A percentile compares a stretch with the other conserved stretches of the same genome.
Conservation (phyloP, 306 rosid species). For the Medicago lupulina region DNA sequence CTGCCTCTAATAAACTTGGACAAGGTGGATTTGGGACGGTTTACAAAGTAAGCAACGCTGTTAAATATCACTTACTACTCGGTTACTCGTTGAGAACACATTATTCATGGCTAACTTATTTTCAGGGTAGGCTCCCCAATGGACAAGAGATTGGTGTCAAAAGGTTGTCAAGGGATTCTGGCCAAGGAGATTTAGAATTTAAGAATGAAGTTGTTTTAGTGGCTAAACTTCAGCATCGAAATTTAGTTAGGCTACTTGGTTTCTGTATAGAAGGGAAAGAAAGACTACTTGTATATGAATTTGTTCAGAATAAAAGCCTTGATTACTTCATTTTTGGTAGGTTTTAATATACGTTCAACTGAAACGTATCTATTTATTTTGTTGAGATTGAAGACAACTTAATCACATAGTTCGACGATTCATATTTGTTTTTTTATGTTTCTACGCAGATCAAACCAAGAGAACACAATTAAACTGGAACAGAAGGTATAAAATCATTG, state of each 20-base stretch:
- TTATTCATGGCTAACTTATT: background rate
- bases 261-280: conserved; percentile 32
- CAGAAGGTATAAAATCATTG: conserved; percentile 41
- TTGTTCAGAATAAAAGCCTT: conserved; percentile 52
- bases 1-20: conserved; percentile 43
- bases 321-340: conserved; percentile 59
- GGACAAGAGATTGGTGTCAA: conserved; percentile 37
- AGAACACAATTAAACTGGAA: conserved; percentile 41
- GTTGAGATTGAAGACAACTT: background rate
- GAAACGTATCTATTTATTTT: background rate
- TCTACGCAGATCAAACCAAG: conserved; percentile 41
- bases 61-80: background rate
- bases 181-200: conserved; percentile 46
- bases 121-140: conserved; percentile 36
- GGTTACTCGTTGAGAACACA: background rate
- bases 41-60: conserved; percentile 19
- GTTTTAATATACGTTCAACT: background rate
- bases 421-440: background rate
- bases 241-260: conserved; percentile 39
- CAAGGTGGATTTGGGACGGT: conserved; percentile 51
- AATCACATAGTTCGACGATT: background rate
- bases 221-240: conserved; percentile 38
- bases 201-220: conserved; percentile 48
- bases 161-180: conserved; percentile 31
- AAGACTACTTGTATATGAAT: conserved; percentile 55